Evolutionary conservation across 139 green algal genomes (phyloP), one percentile per base, ranked within the genome.

Genomic region (Trebouxia sp.): DNA sequence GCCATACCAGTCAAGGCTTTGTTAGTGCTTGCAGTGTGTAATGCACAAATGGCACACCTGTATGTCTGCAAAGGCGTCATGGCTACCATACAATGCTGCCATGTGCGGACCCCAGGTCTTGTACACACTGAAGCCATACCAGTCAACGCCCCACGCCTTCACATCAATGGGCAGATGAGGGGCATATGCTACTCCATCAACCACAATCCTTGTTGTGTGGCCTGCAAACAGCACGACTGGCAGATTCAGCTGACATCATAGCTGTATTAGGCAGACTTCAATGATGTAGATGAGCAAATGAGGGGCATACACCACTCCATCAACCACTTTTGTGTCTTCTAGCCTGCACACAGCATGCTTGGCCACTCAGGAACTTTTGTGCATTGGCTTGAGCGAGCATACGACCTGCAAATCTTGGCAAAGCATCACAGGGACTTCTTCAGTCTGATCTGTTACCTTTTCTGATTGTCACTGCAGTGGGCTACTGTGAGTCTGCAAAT

Each of bases 41-140:
- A n/a, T 58, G 50, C 50, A 58, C 37, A n/a, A 6, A 26, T 7
- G n/a, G 67, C 39, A 28, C 24, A 55, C 39, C 56, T 75, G 42
- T 1, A 82, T 8, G 8, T 75, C 39, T 0, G 41, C 30, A 48
- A 82, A 75, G 39, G 76, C 76, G 8, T 24, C 28, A 22, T 82
- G 76, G 10, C 39, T 75, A 11, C 76, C 76, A 35, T 75, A 82
- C 3, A 82, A 41, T 14, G 76, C 76, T 15, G 55, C 76, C 76
- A 82, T 65, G 41, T 82, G 76, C 11, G 76, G 76, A 9, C 76
- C 76, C 38, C 55, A 82, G 56, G 56, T 82, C 76, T 82, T 82
- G 39, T 82, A 82, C 9, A 58, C 37, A 11, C 51, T 70, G 51
- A 50, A 65, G 37, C 75, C 76, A 17, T 69, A 82, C 76, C 76